Evolutionary conservation across 306 rosid species (phyloP), one percentile per base, ranked within the genome.

Genomic region (Acmispon strigosus): DNA sequence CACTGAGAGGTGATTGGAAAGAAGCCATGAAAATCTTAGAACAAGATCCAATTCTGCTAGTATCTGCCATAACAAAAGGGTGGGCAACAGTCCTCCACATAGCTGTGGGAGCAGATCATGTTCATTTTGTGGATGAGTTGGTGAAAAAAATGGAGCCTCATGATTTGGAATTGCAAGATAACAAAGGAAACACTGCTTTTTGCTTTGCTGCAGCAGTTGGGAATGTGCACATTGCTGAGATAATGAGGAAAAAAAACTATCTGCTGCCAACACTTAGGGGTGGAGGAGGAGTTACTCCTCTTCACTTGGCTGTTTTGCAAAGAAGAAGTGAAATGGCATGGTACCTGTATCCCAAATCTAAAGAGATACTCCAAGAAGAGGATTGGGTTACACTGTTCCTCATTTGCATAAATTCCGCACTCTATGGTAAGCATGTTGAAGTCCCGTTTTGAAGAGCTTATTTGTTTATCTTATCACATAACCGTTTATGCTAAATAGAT

Each of bases 41-140:
- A 0, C 1, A 34, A 24, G 76, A 81, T 27, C 1, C 0, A 2
- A 6, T 29, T 0, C 55, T 81, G 24, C 24, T 72, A 13, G 18
- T 0, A 0, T 32, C 48, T 0, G 83, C 80, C 75, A 82, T 82
- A 34, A 82, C 83, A 36, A 69, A 70, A 10, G 78, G 80, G 0
- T 74, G 83, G 80, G 71, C 45, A 14, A 82, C 86, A 3, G 78
- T 65, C 6, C 83, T 82, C n/a, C 86, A 82, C 5, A 48, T 82
- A 15, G 86, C 83, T 10, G 81, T 60, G 0, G 81, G 83, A 42
- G 53, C 86, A 45, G 44, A 82, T 24, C 81, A 75, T 10, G 60
- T 43, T 37, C 72, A 52, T 41, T 74, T 82, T 7, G 81, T 78
- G 6, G 69, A 74, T 13, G 83, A 82, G 13, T 27, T 82, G 16